Base-by-base conservation (phyloP, 1,139 yeast species). In the Saccharomycopsis hybrid region DNA sequence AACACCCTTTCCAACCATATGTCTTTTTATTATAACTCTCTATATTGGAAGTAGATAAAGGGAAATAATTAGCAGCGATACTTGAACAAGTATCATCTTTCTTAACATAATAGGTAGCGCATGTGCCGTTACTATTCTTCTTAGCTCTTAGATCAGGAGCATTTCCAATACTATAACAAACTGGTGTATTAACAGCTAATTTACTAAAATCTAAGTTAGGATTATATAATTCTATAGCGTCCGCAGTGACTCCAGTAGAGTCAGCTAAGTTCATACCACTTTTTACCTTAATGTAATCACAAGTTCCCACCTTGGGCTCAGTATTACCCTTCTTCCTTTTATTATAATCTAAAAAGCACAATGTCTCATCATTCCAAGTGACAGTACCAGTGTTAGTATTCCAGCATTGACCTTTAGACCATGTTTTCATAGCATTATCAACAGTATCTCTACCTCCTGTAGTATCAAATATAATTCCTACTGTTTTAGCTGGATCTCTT, bases 381-480 rank as follows among this genome's bases (percentile, higher is more conserved):
- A 36, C 47, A 8, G 42, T 44, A 13, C 42, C 41, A 37, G 41
- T 29, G 27, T 44, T 44, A 30, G 41, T 44, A 13, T 44, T 37
- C 35, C 42, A 44, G 36, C 47, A 44, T 38, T 44, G 41, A 9
- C 47, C 47, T 30, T 44, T 37, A 37, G 47, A 44, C 47, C 47
- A 44, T 3, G 41, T 44, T 37, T 31, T 38, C 3, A 44, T 30
- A 9, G 47, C 47, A n/a, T n/a, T 24, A 44, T 44, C 25, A 38
- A 37, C 36, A 28, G 41, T 38, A 27, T 25, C 36, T 25, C 13
- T 27, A 38, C 42, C 36, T 11, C 36, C 42, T 18, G 33, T 38
- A 37, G 42, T 37, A 35, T 44, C 47, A 24, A 44, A 44, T 9
- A 44, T 44, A 11, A 44, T 44, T 8, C 47, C 47, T 24, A 37